Evolutionary conservation across 2,329 filamentous ascomycete species (phyloP).

Genomic region (Cordyceps militaris): DNA sequence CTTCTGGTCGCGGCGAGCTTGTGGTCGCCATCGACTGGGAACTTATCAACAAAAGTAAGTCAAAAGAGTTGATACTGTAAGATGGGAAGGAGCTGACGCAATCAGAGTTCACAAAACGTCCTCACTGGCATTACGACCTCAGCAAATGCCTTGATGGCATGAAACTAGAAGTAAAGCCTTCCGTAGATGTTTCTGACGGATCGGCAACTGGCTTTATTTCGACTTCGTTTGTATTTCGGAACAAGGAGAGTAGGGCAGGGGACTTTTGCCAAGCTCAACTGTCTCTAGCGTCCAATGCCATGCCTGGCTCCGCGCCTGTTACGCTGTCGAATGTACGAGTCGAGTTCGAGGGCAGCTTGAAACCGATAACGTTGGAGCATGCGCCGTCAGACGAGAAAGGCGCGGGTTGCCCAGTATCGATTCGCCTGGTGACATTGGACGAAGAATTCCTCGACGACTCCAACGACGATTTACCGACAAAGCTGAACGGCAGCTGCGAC

Average conservation of each 20-base stretch:
- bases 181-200: slow-evolving; percentile 44
- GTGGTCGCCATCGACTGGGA: slow-evolving; percentile 60
- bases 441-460: slow-evolving; percentile 24
- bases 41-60: slow-evolving; percentile 51
- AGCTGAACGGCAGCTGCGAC: slow-evolving; percentile 51
- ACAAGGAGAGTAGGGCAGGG: slow-evolving; percentile 54
- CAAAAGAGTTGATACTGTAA: neutral
- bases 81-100: neutral
- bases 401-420: slow-evolving; percentile 17
- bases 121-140: slow-evolving; percentile 57
- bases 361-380: slow-evolving; percentile 46
- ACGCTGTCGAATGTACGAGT: slow-evolving; percentile 45
- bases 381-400: slow-evolving; percentile 16
- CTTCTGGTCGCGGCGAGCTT: slow-evolving; percentile 45
- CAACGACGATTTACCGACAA: slow-evolving; percentile 24
- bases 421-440: slow-evolving; percentile 24
- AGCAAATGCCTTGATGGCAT: slow-evolving; percentile 48
- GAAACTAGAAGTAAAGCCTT: slow-evolving; percentile 36
- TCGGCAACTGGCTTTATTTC: slow-evolving; percentile 47
- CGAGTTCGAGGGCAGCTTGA: slow-evolving; percentile 51
- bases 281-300: slow-evolving; percentile 48
- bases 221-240: slow-evolving; percentile 51
- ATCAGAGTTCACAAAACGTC: slow-evolving; percentile 45
- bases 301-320: slow-evolving; percentile 44
- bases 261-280: slow-evolving; percentile 53